These are phyloP conservation scores for Xylariaceae sp. DNA, from an alignment of 2,329 filamentous ascomycete species.

Conservation along the genomic window DNA sequence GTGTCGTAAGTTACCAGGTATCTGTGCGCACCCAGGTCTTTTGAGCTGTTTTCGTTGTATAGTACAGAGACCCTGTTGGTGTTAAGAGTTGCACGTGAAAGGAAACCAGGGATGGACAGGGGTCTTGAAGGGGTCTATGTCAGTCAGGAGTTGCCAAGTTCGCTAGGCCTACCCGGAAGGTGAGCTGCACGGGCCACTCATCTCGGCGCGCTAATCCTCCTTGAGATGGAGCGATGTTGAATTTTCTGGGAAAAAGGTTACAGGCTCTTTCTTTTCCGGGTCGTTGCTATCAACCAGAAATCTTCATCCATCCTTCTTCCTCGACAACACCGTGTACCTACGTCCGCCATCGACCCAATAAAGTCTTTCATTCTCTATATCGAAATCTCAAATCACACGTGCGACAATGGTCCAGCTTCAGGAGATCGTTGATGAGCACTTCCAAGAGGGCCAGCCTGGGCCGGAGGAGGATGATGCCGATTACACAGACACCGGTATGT, in stretches of 20 bases:
- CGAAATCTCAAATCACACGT: neutral
- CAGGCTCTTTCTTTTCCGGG: no score
- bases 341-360: no score
- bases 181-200: conserved; percentile 4
- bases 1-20: no score
- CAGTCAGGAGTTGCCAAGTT: no score
- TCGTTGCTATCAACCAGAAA: neutral
- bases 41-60: no score
- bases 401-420: conserved; percentile 78
- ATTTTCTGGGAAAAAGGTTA: conserved; percentile 19
- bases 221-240: conserved; percentile 11
- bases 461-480: conserved; percentile 77
- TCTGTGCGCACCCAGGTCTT: no score
- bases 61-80: no score
- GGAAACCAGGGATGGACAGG: no score
- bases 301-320: conserved; percentile 1
- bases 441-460: conserved; percentile 65
- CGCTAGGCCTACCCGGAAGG: no score
- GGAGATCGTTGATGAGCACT: conserved; percentile 96
- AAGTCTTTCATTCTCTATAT: no score
- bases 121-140: no score
- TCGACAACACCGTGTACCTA: neutral
- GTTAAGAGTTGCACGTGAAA: no score
- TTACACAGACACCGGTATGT: conserved; percentile 86
- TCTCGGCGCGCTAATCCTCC: conserved; percentile 4